Evolutionary conservation across 768 basidiomycete genomes (phyloP).

Genomic region (Tulasnella sp.): DNA sequence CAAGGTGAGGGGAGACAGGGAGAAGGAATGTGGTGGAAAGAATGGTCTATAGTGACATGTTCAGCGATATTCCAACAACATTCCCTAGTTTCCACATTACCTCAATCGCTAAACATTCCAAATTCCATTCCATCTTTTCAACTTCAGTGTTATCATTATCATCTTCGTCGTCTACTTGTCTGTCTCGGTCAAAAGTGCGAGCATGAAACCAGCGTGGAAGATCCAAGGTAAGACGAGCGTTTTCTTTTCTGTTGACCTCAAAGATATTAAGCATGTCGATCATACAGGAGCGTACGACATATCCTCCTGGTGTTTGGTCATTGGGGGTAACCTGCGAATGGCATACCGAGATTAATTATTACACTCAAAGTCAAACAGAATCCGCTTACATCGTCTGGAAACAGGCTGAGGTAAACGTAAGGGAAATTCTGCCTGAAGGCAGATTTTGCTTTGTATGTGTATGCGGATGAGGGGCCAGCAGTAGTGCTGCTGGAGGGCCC

Average conservation of each 20-base stretch:
- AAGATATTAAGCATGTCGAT: conserved; percentile 76
- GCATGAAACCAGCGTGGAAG: conserved; percentile 70
- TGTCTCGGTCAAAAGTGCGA: conserved; percentile 75
- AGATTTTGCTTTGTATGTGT: conserved; percentile 35
- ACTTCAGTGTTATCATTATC: conserved; percentile 40
- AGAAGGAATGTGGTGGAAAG: conserved; percentile 62
- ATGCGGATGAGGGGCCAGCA: not conserved
- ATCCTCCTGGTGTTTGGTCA: conserved; percentile 59
- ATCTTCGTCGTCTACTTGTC: conserved; percentile 40
- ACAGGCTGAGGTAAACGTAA: conserved; percentile 52
- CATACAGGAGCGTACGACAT: conserved; percentile 60
- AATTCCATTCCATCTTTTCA: conserved; percentile 60
- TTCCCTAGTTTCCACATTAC: too few relatives aligned
- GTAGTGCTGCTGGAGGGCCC: not conserved
- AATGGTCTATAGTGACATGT: conserved; percentile 47
- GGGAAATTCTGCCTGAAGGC: conserved; percentile 72
- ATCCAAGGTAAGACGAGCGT: conserved; percentile 73
- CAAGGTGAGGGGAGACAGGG: conserved; percentile 62
- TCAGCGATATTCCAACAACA: conserved; percentile 1
- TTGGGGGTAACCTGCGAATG: conserved; percentile 56
- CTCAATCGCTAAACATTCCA: conserved; percentile 83
- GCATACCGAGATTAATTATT: not conserved
- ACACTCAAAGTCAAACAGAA: not conserved
- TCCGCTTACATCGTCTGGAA: conserved; percentile 40
- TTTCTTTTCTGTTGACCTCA: conserved; percentile 93